These are phyloP conservation scores for Conticribra guillardii DNA, from an alignment of 108 stramenopile genomes.

Conservation along the genomic window DNA sequence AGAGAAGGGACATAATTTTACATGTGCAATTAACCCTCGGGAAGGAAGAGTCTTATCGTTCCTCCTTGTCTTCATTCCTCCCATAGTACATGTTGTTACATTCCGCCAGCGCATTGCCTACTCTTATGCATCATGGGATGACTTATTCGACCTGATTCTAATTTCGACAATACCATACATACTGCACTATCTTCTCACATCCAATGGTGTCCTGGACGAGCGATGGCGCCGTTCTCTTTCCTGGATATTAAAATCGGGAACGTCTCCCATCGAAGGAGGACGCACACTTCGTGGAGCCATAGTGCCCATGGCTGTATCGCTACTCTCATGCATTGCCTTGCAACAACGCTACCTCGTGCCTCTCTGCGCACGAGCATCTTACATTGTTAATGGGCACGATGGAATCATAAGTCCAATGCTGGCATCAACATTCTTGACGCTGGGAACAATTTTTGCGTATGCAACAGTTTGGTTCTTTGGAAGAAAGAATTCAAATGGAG, in stretches of 20 bases:
- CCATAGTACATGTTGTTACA: constrained; percentile 53
- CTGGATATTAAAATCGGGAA: constrained; percentile 30
- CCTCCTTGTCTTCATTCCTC: constrained; percentile 64
- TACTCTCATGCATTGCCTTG: constrained; percentile 62
- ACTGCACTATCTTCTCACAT: constrained; percentile 58
- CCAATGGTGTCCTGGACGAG: constrained; percentile 44
- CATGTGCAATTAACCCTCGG: constrained; percentile 37
- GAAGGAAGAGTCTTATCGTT: constrained; percentile 54
- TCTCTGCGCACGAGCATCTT: constrained; percentile 62
- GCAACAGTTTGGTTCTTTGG: constrained; percentile 69
- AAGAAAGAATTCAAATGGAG: constrained; percentile 52
- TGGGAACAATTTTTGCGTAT: constrained; percentile 49
- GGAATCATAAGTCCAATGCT: constrained; percentile 28
- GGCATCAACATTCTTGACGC: constrained; percentile 60
- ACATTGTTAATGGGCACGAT: constrained; percentile 74
- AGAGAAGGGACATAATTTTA: neutral
- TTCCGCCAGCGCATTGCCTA: constrained; percentile 64
- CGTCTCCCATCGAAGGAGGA: constrained; percentile 41
- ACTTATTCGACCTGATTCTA: constrained; percentile 63
- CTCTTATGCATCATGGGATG: constrained; percentile 68
- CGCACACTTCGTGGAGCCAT: constrained; percentile 56
- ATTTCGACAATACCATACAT: constrained; percentile 69
- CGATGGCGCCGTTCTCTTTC: constrained; percentile 46
- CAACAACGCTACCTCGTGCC: constrained; percentile 78
- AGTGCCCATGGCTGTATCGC: constrained; percentile 53